Evolutionary conservation across 441 rosid species (phyloP), one percentile per base, ranked within the genome.

Genomic region (Omphalea diandra): DNA sequence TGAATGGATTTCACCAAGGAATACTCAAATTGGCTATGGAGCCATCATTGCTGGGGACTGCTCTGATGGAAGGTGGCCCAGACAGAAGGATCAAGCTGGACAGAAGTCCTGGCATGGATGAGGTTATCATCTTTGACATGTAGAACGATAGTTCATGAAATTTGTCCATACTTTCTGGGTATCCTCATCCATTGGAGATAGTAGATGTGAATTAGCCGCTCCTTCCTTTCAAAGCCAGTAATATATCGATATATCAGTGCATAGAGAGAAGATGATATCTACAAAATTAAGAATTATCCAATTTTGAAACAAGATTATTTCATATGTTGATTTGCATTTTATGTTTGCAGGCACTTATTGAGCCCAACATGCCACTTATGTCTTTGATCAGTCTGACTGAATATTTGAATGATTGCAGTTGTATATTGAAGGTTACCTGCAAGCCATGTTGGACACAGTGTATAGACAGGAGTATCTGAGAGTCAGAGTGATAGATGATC

Each of bases 11-110:
- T 81, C 94, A 84, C 83, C 94, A 94, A 67, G 99, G 98, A 76
- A 82, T 94, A 80, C 76, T 94, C 76, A 90, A 85, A 84, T 81
- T 94, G 85, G 97, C 99, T 33, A 94, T 94, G 99, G 99, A 94
- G 75, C 99, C 98, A 68, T 90, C 96, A 3, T 74, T 92, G 26
- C 74, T 94, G 76, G 97, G 98, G 59, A 84, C 90, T 41, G 97
- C 98, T 69, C 77, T 94, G 79, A 87, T 90, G 92, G 93, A 83
- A 80, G 90, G 93, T 73, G 99, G 99, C 65, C 97, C 98, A 63
- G 86, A 94, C 79, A 88, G 97, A 81, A 90, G 84, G 60, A 90
- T 92, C 78, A 86, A 90, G 77, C 98, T 94, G 77, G 97, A 94
- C 75, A 81, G 84, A 79, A 89, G 87, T 72, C 90, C 98, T 38